Base-by-base conservation (phyloP, 768 basidiomycete species). In the Auriscalpium vulgare region DNA sequence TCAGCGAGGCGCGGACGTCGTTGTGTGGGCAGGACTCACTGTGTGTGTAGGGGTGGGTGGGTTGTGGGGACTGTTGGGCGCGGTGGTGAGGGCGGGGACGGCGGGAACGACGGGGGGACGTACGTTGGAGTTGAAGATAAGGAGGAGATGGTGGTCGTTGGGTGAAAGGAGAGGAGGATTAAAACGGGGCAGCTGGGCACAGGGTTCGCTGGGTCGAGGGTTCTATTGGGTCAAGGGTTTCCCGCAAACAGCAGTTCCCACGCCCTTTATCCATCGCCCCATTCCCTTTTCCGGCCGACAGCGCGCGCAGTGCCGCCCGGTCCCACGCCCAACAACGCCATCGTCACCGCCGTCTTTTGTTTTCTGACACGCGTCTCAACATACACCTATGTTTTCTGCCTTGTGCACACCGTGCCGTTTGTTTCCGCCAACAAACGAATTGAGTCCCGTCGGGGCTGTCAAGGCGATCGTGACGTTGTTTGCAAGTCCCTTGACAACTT, bases 181-280 rank as follows among this genome's bases (percentile, higher is more conserved):
- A 62, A 62, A 62, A 63, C 59, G 59, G 59, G 58, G 58, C 46
- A 60, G 55, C 56, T 56, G 61, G 61, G 61, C 63, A 62, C 49
- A 63, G 62, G 62, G 62, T 62, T 61, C 44, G 46, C 54, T 63
- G 57, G 63, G 57, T 21, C 47, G 14, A 62, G 61, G 61, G 61
- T 62, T 61, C 50, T 38, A 29, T 44, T 52, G 60, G 61, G 61
- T 55, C 54, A 56, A 62, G 60, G 61, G 61, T 59, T 60, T 56
- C 40, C 61, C 56, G 47, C 10, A 54, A 51, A 49, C 44, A 55
- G 59, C 47, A 53, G 29, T 40, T 60, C 59, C 53, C 59, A 60
- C 59, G 57, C 59, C 53, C 47, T n/a, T 11, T 21, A 8, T 29
- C 35, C 36, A 49, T 45, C 44, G 47, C 19, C 14, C 45, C 43